Conservation (phyloP, 2,329 filamentous ascomycete species). For the Aspergillus chevalieri region DNA sequence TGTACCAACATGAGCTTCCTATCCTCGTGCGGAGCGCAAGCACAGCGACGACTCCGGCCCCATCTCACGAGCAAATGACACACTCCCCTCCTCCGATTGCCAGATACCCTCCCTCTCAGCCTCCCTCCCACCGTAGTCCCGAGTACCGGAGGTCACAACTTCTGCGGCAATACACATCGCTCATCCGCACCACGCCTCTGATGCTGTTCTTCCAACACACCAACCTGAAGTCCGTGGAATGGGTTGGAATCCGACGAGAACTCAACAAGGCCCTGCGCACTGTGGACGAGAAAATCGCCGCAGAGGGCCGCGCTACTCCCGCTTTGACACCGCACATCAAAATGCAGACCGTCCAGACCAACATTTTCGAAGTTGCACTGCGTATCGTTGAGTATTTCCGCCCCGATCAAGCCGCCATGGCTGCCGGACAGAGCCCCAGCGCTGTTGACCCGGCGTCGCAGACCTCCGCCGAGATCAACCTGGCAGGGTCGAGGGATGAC, state of each 20-base stretch:
- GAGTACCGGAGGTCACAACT: conserved; percentile 89
- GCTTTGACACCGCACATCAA: conserved; percentile 58
- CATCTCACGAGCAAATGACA: conserved; percentile 46
- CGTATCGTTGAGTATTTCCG: conserved; percentile 79
- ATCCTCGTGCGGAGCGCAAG: conserved; percentile 36
- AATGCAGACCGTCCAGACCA: conserved; percentile 78
- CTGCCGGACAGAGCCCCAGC: conserved; percentile 15
- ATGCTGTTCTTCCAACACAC: conserved; percentile 82
- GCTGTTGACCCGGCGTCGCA: conserved; percentile 25
- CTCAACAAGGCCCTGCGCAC: conserved; percentile 56
- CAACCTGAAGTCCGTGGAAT: conserved; percentile 68
- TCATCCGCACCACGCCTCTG: conserved; percentile 77
- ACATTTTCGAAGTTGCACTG: conserved; percentile 80
- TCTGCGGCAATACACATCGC: conserved; percentile 76
- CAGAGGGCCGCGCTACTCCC: conserved; percentile 40
- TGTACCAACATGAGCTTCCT: conserved; percentile 32
- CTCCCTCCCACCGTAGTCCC: conserved; percentile 77
- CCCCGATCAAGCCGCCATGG: conserved; percentile 37
- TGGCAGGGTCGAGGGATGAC: conserved; percentile 30
- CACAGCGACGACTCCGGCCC: conserved; percentile 47
- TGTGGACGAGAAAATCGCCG: conserved; percentile 62
- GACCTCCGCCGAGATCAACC: conserved; percentile 24
- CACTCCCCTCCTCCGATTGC: conserved; percentile 40
- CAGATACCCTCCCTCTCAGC: conserved; percentile 61
- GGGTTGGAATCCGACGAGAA: conserved; percentile 66